Base-by-base conservation (phyloP, 768 basidiomycete species). In the Leccinum sublutescens region DNA sequence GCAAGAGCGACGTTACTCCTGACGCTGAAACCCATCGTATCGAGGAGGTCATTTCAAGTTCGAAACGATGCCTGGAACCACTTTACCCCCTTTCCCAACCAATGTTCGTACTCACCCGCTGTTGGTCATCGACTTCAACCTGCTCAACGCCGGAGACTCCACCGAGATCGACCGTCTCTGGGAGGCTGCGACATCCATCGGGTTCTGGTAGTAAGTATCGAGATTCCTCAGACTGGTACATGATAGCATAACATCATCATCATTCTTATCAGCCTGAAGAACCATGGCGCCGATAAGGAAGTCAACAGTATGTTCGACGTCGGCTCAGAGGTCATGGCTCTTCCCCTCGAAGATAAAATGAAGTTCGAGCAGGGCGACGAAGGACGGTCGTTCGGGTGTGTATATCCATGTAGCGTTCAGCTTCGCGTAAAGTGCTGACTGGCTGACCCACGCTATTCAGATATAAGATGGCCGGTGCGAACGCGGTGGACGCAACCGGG, bases 201-300 rank as follows among this genome's bases (percentile, higher is more conserved):
- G 82, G 2, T 83, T 83, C 68, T 83, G 82, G 78, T 83, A 82
- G 79, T 81, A 65, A 65, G 80, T 79, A 31, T 51, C 15, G 51
- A 58, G 12, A 19, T 36, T 17, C 17, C 10, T 17, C 14, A 7
- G 33, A 31, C 29, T 40, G 5, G 2, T 4, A 7, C 40, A 19
- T 12, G 23, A 43, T 36, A n/a, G 4, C 25, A 29, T 27, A 9
- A 17, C n/a, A 33, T 19, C 12, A 25, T 49, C 49, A 19, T 31
- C 12, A 15, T 40, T 34, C 25, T 51, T 54, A 11, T 31, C 36
- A 79, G 79, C 56, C 65, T 81, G 38, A 78, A 79, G 62, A 79
- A 81, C 62, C 78, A 80, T 56, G 78, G 73, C 1, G 72, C 71
- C 8, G 75, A 78, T 5, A 56, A 65, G 25, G 73, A 75, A 50